These are phyloP conservation scores for Pleurotus pulmonarius DNA, from an alignment of 768 basidiomycete genomes.

Conservation along the genomic window DNA sequence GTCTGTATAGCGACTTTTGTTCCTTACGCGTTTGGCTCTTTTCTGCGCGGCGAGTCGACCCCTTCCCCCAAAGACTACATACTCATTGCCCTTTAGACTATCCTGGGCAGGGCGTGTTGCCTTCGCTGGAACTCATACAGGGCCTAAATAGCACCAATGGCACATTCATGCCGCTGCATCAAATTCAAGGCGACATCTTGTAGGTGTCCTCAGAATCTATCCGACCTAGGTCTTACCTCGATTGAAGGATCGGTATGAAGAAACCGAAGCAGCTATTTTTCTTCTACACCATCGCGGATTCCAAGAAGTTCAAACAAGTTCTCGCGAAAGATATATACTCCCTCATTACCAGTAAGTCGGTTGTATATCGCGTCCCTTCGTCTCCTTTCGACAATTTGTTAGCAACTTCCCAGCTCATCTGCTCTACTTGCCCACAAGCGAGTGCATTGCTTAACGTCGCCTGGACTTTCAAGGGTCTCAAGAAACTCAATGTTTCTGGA, in stretches of 20 bases:
- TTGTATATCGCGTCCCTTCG: not conserved
- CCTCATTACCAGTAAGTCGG: not conserved
- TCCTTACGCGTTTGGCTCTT: not conserved
- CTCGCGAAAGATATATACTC: conserved; percentile 4
- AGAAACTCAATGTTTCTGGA: conserved; percentile 10
- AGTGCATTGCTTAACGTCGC: conserved; percentile 18
- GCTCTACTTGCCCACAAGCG: conserved; percentile 9
- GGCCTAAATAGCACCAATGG: conserved; percentile 7
- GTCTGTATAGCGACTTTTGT: not conserved
- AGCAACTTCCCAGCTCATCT: conserved; percentile 13
- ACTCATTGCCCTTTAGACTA: not conserved
- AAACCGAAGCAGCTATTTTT: conserved; percentile 19
- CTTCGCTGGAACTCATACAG: conserved; percentile 5
- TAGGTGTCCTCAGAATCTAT: not conserved
- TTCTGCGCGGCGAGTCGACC: not conserved
- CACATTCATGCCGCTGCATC: conserved; percentile 10
- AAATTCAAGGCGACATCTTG: conserved; percentile 20
- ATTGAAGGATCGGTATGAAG: conserved; percentile 17
- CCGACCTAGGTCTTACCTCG: not conserved
- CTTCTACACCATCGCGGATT: conserved; percentile 17
- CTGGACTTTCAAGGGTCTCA: conserved; percentile 16
- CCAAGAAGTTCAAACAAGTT: conserved; percentile 14
- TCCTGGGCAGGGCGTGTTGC: not conserved
- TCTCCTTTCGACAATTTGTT: not conserved
- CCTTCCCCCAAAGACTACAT: too few species aligned